Conservation (phyloP, 2,329 filamentous ascomycete genomes). For the Colletotrichum sp. region DNA sequence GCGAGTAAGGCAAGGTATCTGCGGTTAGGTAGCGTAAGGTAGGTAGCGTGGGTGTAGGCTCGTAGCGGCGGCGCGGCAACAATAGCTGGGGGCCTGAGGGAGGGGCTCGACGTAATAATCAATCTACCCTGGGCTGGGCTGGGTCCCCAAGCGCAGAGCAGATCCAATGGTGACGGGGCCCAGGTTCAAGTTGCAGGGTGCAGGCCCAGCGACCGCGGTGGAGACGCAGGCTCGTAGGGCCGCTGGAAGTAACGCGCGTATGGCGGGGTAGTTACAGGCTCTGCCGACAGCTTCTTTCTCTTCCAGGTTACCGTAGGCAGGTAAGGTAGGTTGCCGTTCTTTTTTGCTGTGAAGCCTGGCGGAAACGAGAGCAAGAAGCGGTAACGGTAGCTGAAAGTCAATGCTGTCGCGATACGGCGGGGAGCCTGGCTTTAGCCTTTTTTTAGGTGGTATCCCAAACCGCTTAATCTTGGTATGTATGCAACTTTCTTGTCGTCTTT, state of each 20-base stretch:
- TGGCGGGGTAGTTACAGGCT: constrained; percentile 18
- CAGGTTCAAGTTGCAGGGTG: not conserved
- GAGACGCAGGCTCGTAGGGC: not conserved
- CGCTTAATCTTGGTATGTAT: not conserved
- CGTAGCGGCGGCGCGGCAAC: not conserved
- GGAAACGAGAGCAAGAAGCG: not conserved
- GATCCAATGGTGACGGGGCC: constrained; percentile 13
- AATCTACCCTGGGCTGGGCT: constrained; percentile 10
- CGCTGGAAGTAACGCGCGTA: constrained; percentile 18
- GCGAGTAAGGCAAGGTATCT: not conserved
- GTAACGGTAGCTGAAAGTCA: not conserved
- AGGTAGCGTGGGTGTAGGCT: not conserved
- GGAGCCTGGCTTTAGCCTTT: not conserved
- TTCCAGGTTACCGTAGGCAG: not conserved
- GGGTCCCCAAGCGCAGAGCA: constrained; percentile 7
- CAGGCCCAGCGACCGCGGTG: not conserved
- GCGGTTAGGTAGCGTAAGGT: not conserved
- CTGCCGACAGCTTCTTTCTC: not conserved
- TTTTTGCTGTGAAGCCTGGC: not conserved
- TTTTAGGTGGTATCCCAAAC: not conserved
- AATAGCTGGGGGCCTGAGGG: not conserved
- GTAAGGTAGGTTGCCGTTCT: not conserved
- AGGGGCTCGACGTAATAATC: constrained; percentile 18
- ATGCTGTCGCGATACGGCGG: not conserved
- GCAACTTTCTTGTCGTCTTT: not conserved